Evolutionary conservation across 148 eudicot species (phyloP).

Genomic region (Rheum nobile): DNA sequence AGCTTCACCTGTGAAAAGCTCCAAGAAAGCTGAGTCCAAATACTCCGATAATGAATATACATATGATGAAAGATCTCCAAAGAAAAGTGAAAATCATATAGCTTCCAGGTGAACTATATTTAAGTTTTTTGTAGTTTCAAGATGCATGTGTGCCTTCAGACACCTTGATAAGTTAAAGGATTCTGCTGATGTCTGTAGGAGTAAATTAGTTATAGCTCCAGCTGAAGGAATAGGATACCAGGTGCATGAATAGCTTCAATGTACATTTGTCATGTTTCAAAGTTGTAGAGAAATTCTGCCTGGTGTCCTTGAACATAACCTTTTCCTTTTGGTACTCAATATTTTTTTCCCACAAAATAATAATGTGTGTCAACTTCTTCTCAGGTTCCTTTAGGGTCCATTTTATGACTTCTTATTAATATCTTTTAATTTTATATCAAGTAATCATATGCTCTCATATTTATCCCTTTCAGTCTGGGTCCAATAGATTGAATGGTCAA

Average conservation of each 20-base stretch:
- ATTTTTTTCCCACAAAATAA: too few relatives aligned
- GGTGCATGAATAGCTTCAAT: not conserved
- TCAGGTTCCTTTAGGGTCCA: not conserved
- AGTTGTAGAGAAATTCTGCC: not conserved
- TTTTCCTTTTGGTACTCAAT: not conserved
- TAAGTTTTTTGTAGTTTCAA: not conserved
- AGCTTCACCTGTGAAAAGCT: slow-evolving; percentile 25
- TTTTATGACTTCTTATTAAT: not conserved
- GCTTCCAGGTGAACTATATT: slow-evolving; percentile 44
- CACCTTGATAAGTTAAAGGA: not conserved
- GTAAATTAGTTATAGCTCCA: not conserved
- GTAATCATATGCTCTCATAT: not conserved
- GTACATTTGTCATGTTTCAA: not conserved
- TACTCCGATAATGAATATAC: slow-evolving; percentile 31
- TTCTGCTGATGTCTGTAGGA: not conserved
- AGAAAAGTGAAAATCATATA: slow-evolving; percentile 26
- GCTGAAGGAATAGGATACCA: too few relatives aligned
- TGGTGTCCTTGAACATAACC: not conserved
- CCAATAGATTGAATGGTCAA: not conserved
- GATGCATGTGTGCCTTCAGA: not conserved
- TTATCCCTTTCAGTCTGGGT: not conserved
- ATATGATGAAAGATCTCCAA: slow-evolving; percentile 25
- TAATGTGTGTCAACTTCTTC: too few relatives aligned
- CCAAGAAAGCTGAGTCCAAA: slow-evolving; percentile 30
- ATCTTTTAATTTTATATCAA: not conserved